Evolutionary conservation across 495 filamentous ascomycete species (phyloP).

Genomic region (Hypoxylon rickii): DNA sequence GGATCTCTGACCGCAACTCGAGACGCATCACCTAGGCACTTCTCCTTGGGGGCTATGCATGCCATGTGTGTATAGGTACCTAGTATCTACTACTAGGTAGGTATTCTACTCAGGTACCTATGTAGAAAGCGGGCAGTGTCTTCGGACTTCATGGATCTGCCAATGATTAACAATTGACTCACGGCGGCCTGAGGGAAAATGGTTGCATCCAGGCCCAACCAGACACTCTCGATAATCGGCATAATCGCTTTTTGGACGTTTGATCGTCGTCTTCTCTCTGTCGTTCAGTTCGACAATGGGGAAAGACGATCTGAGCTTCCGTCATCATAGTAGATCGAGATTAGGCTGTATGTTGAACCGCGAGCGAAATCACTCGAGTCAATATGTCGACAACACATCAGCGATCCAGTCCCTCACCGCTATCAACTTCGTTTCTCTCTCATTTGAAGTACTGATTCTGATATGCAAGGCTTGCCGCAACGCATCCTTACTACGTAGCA

Average conservation of each 20-base stretch:
- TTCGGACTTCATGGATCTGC: too few species aligned
- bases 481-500: conserved; percentile 27
- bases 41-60: neutral
- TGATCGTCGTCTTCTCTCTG: conserved; percentile 6
- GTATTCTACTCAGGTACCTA: too few species aligned
- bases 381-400: conserved; percentile 26
- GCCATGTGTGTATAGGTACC: too few species aligned
- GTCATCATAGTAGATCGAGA: conserved; percentile 29
- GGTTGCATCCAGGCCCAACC: conserved; percentile 16
- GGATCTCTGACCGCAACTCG: conserved; percentile 31
- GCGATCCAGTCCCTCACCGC: conserved; percentile 24
- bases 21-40: neutral
- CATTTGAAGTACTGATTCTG: conserved; percentile 16
- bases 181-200: conserved; percentile 5
- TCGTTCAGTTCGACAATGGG: conserved; percentile 15
- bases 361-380: conserved; percentile 15
- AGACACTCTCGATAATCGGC: conserved; percentile 13
- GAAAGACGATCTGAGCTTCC: conserved; percentile 18
- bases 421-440: conserved; percentile 1
- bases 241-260: conserved; percentile 11
- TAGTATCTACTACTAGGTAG: too few species aligned
- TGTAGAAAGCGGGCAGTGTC: too few species aligned
- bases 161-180: conserved; percentile 21
- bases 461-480: conserved; percentile 34
- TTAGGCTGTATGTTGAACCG: conserved; percentile 33